Evolutionary conservation across 1,284 basidiomycete species (phyloP).

Genomic region (Agaricales sp.): DNA sequence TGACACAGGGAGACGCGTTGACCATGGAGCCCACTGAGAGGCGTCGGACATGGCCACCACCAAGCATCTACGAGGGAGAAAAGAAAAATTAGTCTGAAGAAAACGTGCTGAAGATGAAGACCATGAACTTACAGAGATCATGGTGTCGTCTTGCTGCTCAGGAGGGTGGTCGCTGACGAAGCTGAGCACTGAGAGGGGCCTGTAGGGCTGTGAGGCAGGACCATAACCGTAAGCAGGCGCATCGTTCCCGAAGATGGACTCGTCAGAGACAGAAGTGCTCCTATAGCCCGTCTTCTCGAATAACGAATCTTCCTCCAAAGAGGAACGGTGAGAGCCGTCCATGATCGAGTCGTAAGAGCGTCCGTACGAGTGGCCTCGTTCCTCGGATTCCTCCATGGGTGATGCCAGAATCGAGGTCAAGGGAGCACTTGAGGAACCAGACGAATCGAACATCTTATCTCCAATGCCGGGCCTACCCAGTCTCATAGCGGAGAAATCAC

Average conservation of each 20-base stretch:
- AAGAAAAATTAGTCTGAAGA: too few species aligned
- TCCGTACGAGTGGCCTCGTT: constrained; percentile 17
- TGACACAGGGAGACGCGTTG: constrained; percentile 63
- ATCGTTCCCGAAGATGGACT: constrained; percentile 49
- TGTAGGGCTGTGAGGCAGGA: constrained; percentile 35
- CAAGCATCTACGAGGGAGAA: constrained; percentile 50
- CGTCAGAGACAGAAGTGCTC: constrained; percentile 45
- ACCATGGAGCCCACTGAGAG: constrained; percentile 53
- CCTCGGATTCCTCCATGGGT: constrained; percentile 31
- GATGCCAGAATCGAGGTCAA: constrained; percentile 63
- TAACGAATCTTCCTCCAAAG: constrained; percentile 41
- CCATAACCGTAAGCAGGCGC: constrained; percentile 21
- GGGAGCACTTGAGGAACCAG: constrained; percentile 45
- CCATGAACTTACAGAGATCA: constrained; percentile 53
- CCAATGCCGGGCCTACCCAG: constrained; percentile 69
- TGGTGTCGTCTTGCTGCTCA: constrained; percentile 61
- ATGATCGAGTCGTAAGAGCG: constrained; percentile 54
- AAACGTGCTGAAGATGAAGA: background rate
- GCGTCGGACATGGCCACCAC: constrained; percentile 61
- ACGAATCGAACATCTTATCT: constrained; percentile 79
- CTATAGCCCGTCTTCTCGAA: constrained; percentile 52
- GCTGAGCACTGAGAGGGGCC: constrained; percentile 57
- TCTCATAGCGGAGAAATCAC: constrained; percentile 47
- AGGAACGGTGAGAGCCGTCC: constrained; percentile 33
- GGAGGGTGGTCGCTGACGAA: constrained; percentile 24